phyloP scores from a whole-genome alignment of 768 basidiomycete species.

The Suillus plorans region DNA sequence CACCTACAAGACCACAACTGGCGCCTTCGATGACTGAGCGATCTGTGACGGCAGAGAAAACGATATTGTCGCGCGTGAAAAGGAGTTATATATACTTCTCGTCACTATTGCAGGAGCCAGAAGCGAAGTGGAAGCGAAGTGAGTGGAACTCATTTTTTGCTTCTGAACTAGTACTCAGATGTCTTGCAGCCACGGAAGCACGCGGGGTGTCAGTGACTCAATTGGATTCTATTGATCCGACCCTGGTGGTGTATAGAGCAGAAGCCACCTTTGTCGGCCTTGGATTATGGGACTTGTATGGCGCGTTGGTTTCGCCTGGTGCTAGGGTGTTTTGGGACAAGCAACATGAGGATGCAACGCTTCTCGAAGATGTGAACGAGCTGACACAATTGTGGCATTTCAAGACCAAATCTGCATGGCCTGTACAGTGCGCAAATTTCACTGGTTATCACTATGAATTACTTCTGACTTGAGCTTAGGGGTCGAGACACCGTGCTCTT shows the following conservation, averaged over 20 bases:
- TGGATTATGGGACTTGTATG: slow-evolving; percentile 92
- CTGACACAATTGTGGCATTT: slow-evolving; percentile 92
- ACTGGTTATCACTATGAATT: slow-evolving; percentile 14
- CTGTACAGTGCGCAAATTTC: slow-evolving; percentile 67
- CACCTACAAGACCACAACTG: slow-evolving; percentile 32
- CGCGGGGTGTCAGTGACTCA: slow-evolving; percentile 94
- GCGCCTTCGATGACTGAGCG: slow-evolving; percentile 44
- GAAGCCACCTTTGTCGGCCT: slow-evolving; percentile 98
- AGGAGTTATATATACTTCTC: slow-evolving; percentile 99
- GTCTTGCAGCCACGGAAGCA: slow-evolving; percentile 66
- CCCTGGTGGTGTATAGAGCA: slow-evolving; percentile 91
- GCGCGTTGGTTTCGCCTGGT: slow-evolving; percentile 83
- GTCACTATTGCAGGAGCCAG: slow-evolving; percentile 93
- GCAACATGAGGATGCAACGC: slow-evolving; percentile 78
- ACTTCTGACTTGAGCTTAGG: slow-evolving; percentile 37
- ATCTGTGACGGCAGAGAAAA: slow-evolving; percentile 67
- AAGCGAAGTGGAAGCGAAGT: slow-evolving; percentile 96
- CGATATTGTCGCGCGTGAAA: slow-evolving; percentile 81
- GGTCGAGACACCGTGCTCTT: slow-evolving; percentile 89
- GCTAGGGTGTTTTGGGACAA: slow-evolving; percentile 87
- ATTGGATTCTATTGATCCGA: slow-evolving; percentile 95
- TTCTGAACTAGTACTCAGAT: slow-evolving; percentile 7
- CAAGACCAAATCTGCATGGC: slow-evolving; percentile 92
- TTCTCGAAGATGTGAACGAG: slow-evolving; percentile 89
- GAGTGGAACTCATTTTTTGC: slow-evolving; percentile 30